Evolutionary conservation across 768 basidiomycete species (phyloP).

Genomic region (Lactarius sanguifluus): DNA sequence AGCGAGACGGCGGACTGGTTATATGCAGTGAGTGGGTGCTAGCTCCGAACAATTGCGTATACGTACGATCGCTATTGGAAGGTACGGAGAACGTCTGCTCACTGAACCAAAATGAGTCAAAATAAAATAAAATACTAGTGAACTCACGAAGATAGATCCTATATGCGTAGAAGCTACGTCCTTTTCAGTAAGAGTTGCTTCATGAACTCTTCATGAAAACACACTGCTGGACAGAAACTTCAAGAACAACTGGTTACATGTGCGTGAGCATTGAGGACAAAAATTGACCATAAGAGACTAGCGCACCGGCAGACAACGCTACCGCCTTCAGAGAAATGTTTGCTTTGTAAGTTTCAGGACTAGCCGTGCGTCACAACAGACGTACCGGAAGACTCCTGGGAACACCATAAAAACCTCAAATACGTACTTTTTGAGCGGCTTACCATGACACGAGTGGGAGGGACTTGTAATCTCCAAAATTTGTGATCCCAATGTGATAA

Average conservation of each 20-base stretch:
- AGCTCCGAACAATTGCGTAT: background rate
- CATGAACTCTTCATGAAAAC: background rate
- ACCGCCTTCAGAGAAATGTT: background rate
- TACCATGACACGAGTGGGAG: background rate
- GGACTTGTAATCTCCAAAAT: background rate
- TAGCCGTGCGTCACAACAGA: background rate
- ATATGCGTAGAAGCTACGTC: conserved; percentile 9
- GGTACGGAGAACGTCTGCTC: conserved; percentile 1
- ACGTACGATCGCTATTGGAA: conserved; percentile 11
- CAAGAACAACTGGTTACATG: background rate
- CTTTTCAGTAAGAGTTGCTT: background rate
- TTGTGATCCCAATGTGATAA: background rate
- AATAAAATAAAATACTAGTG: too few relatives aligned
- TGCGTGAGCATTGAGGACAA: background rate
- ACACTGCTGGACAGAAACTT: conserved; percentile 7
- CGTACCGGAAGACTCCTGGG: conserved; percentile 9
- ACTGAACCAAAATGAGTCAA: background rate
- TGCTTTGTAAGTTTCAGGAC: background rate
- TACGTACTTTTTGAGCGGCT: background rate
- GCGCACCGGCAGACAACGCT: conserved; percentile 2
- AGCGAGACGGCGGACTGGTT: conserved; percentile 3
- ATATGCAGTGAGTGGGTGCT: background rate
- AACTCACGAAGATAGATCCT: conserved; percentile 6
- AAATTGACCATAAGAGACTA: background rate
- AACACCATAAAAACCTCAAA: background rate